These are phyloP conservation scores for Berkeleyomyces rouxiae DNA, from an alignment of 2,329 filamentous ascomycete genomes.

Conservation along the genomic window DNA sequence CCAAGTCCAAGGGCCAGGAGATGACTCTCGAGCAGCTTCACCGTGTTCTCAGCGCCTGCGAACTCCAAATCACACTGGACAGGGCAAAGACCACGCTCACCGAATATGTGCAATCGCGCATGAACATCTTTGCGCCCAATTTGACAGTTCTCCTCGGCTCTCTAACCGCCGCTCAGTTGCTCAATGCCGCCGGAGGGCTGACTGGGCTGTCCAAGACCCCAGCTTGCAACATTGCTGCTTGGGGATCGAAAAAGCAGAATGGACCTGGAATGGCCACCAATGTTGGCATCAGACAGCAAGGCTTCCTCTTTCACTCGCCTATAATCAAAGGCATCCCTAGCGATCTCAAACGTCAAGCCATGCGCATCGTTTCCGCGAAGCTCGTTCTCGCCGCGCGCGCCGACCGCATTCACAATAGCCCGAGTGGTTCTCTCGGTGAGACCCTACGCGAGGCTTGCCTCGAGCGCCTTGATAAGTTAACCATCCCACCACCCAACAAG, in stretches of 20 bases:
- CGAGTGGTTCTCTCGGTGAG: conserved; percentile 69
- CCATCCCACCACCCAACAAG: conserved; percentile 79
- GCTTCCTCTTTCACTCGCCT: conserved; percentile 81
- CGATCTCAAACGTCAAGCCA: conserved; percentile 81
- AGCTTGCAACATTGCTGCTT: conserved; percentile 77
- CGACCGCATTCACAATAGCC: conserved; percentile 66
- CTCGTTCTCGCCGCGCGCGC: conserved; percentile 84
- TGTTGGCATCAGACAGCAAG: conserved; percentile 76
- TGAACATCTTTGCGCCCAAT: conserved; percentile 92
- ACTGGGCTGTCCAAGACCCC: conserved; percentile 82
- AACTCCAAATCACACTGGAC: conserved; percentile 78
- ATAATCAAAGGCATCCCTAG: conserved; percentile 72
- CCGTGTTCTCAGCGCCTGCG: conserved; percentile 59
- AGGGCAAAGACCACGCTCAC: conserved; percentile 73
- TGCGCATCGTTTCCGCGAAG: conserved; percentile 88
- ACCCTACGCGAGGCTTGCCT: conserved; percentile 69
- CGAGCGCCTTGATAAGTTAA: conserved; percentile 78
- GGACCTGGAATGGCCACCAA: conserved; percentile 76
- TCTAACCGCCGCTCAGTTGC: conserved; percentile 84
- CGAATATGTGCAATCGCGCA: conserved; percentile 89
- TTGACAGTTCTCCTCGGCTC: conserved; percentile 81
- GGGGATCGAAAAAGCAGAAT: conserved; percentile 75
- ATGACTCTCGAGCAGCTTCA: conserved; percentile 61
- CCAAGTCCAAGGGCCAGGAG: conserved; percentile 66
- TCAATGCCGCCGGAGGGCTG: conserved; percentile 82